Conservation (phyloP, 768 basidiomycete species). For the Leccinum variicolor region DNA sequence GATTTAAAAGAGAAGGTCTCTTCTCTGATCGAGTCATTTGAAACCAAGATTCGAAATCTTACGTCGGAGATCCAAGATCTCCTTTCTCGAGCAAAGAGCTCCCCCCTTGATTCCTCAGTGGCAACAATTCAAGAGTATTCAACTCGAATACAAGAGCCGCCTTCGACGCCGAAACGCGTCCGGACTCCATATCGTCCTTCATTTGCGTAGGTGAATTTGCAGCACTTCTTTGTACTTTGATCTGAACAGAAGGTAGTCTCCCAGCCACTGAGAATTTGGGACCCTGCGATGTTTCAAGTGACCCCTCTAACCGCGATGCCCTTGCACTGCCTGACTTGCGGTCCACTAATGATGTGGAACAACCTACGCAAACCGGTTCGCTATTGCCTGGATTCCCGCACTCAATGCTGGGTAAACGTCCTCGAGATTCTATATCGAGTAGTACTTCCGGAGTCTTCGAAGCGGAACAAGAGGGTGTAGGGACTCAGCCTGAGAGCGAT, state of each 20-base stretch:
- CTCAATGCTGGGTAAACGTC: slow-evolving; percentile 63
- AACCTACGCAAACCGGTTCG: slow-evolving; percentile 11
- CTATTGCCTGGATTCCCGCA: slow-evolving; percentile 39
- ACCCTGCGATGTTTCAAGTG: slow-evolving; percentile 19
- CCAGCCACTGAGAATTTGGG: slow-evolving; percentile 15
- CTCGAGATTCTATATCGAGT: slow-evolving; percentile 48
- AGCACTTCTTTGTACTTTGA: neutral
- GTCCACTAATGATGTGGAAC: slow-evolving; percentile 7
- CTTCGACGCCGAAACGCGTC: slow-evolving; percentile 34
- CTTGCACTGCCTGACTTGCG: slow-evolving; percentile 8
- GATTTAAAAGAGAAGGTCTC: slow-evolving; percentile 31
- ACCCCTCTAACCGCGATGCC: slow-evolving; percentile 19
- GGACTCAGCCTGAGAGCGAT: slow-evolving; percentile 36
- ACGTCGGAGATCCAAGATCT: slow-evolving; percentile 34
- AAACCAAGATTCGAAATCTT: slow-evolving; percentile 37
- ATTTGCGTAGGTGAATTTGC: slow-evolving; percentile 21
- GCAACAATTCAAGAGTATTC: slow-evolving; percentile 10
- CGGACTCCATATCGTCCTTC: slow-evolving; percentile 28
- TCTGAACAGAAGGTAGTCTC: slow-evolving; percentile 22
- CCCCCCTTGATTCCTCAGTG: slow-evolving; percentile 11
- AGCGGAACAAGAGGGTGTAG: slow-evolving; percentile 38
- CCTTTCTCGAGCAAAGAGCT: slow-evolving; percentile 17
- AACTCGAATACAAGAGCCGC: slow-evolving; percentile 27
- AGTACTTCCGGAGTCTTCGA: slow-evolving; percentile 41
- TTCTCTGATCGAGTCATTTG: slow-evolving; percentile 29